phyloP scores from a whole-genome alignment of 2,329 filamentous ascomycete species.

The Clonostachys rhizophaga region DNA sequence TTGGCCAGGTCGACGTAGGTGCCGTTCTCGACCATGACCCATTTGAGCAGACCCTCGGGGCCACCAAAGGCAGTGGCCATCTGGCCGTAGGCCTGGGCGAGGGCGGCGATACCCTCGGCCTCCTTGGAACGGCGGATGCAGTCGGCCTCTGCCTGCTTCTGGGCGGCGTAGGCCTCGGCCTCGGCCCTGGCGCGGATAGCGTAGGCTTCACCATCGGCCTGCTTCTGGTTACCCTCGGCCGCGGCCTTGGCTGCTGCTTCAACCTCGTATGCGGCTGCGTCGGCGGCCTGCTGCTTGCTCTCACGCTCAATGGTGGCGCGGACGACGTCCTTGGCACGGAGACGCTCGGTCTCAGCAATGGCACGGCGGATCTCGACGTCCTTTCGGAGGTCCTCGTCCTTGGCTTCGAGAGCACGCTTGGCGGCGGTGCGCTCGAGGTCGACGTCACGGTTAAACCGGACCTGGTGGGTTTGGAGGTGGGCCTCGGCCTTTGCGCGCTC shows the following conservation, averaged over 20 bases:
- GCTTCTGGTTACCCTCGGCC: constrained; percentile 31
- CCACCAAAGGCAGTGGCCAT: constrained; percentile 72
- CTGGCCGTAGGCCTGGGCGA: constrained; percentile 75
- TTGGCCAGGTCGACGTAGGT: constrained; percentile 74
- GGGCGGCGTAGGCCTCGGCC: constrained; percentile 25
- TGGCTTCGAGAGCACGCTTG: constrained; percentile 65
- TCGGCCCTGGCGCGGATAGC: constrained; percentile 40
- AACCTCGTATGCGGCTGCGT: constrained; percentile 60
- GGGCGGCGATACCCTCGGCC: constrained; percentile 70
- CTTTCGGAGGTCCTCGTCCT: constrained; percentile 76
- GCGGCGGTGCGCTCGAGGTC: constrained; percentile 74
- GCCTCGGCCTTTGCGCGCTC: constrained; percentile 78
- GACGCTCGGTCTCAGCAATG: constrained; percentile 73
- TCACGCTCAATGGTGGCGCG: constrained; percentile 69
- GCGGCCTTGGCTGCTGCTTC: constrained; percentile 55
- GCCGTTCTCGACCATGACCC: constrained; percentile 82
- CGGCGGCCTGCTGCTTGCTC: constrained; percentile 63
- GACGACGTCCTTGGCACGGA: constrained; percentile 73
- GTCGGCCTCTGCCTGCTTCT: constrained; percentile 53
- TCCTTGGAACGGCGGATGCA: constrained; percentile 63
- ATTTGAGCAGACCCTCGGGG: constrained; percentile 72
- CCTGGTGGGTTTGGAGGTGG: constrained; percentile 67
- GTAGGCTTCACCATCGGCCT: constrained; percentile 45
- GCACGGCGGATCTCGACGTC: constrained; percentile 75
- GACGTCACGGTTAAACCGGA: constrained; percentile 67